Evolutionary conservation across 2,329 filamentous ascomycete genomes (phyloP).

Genomic region (Zymoseptoria ardabiliae): DNA sequence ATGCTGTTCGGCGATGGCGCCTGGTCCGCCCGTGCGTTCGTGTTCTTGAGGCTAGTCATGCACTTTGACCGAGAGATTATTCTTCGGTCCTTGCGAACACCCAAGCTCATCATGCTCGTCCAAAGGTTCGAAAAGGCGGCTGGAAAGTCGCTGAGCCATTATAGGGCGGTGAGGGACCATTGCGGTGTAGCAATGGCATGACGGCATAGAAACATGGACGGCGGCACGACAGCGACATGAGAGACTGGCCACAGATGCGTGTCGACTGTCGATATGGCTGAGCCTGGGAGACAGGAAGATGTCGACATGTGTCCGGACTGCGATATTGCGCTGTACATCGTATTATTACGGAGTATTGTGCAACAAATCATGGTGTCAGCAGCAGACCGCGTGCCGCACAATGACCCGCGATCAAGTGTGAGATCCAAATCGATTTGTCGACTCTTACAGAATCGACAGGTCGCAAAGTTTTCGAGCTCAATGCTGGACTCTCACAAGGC

Average conservation of each 20-base stretch:
- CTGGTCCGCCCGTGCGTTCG: neutral
- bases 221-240: neutral
- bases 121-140: neutral
- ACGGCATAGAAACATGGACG: neutral
- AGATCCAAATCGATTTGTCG: neutral
- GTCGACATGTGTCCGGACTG: no score
- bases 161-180: neutral
- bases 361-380: no score
- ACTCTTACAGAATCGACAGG: neutral
- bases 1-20: neutral
- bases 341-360: no score
- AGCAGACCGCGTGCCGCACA: neutral
- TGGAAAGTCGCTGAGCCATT: neutral
- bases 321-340: no score
- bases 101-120: neutral
- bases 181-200: neutral
- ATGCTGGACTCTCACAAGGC: no score
- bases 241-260: neutral
- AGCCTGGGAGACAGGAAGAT: no score
- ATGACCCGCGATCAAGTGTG: neutral
- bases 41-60: neutral
- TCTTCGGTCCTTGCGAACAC: neutral
- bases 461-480: neutral
- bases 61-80: neutral
- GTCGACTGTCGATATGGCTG: no score